These are phyloP conservation scores for Phanerochaete sordida DNA, from an alignment of 768 basidiomycete genomes.

Conservation along the genomic window DNA sequence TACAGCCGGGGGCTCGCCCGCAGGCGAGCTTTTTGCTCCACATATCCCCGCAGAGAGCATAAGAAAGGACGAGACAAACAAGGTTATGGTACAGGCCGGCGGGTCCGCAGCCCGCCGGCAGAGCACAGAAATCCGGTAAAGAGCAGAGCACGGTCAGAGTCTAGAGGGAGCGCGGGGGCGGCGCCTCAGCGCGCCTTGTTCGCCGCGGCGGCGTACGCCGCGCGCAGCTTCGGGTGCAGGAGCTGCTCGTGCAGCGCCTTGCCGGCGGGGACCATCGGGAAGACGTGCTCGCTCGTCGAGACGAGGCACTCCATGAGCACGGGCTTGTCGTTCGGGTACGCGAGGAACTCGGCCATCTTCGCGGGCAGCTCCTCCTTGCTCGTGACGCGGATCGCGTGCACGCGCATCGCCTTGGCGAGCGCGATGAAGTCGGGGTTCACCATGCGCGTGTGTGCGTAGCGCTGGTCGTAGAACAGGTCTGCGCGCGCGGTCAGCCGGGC, in stretches of 20 bases:
- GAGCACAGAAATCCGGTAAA: too few relatives aligned
- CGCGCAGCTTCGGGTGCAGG: conserved; percentile 45
- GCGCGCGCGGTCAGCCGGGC: neutral
- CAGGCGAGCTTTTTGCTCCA: too few relatives aligned
- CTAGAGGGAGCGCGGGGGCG: neutral
- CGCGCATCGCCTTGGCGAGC: conserved; percentile 87
- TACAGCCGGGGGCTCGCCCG: too few relatives aligned
- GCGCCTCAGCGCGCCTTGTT: neutral
- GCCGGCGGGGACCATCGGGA: conserved; percentile 92
- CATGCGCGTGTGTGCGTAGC: conserved; percentile 98
- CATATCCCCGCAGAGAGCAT: too few relatives aligned
- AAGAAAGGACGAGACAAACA: too few relatives aligned
- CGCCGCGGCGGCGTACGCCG: conserved; percentile 15
- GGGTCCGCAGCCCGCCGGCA: too few relatives aligned
- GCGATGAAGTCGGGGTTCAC: conserved; percentile 92
- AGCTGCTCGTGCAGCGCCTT: conserved; percentile 93
- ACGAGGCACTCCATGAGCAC: conserved; percentile 90
- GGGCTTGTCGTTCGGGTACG: conserved; percentile 85
- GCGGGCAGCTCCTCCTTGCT: conserved; percentile 73
- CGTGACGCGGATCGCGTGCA: conserved; percentile 82
- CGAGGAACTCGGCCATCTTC: conserved; percentile 99
- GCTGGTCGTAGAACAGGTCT: conserved; percentile 94
- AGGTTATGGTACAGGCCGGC: too few relatives aligned
- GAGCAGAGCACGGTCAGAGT: too few relatives aligned
- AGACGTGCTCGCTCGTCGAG: conserved; percentile 81